phyloP scores from a whole-genome alignment of 805 yeast genomes.

The Candida oleophila region DNA sequence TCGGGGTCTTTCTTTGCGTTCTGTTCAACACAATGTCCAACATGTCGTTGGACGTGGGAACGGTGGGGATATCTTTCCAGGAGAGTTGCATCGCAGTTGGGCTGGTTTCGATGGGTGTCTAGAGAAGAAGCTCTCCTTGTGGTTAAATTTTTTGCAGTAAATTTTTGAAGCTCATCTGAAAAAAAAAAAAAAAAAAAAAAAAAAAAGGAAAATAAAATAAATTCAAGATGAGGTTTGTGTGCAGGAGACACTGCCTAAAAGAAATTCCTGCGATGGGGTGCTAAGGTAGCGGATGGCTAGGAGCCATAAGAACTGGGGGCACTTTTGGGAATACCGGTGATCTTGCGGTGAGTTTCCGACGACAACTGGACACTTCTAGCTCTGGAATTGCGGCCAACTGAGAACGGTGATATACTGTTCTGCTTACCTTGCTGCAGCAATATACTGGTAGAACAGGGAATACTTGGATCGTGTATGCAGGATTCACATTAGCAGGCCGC shows the following conservation, averaged over 20 bases:
- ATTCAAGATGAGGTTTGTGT: not conserved
- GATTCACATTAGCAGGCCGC: too few relatives aligned
- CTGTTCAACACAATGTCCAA: slow-evolving; percentile 95
- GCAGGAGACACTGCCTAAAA: not conserved
- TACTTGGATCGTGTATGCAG: too few relatives aligned
- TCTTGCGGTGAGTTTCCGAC: too few relatives aligned
- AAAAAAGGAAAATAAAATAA: not conserved
- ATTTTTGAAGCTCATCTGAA: not conserved
- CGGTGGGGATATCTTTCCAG: slow-evolving; percentile 98
- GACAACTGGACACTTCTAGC: too few relatives aligned
- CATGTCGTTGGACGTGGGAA: slow-evolving; percentile 87
- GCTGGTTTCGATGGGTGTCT: not conserved
- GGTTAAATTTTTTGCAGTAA: not conserved
- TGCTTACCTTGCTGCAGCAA: too few relatives aligned
- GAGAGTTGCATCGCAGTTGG: slow-evolving; percentile 78
- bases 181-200: not conserved
- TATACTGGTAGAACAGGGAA: too few relatives aligned
- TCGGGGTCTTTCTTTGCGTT: slow-evolving; percentile 98
- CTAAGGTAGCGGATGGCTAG: not conserved
- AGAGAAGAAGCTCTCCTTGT: not conserved
- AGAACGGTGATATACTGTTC: too few relatives aligned
- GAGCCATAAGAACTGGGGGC: too few relatives aligned
- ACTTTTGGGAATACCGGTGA: too few relatives aligned
- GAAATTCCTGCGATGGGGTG: not conserved
- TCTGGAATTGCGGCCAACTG: too few relatives aligned